phyloP scores from a whole-genome alignment of 768 basidiomycete genomes.

The Trametes punicea region DNA sequence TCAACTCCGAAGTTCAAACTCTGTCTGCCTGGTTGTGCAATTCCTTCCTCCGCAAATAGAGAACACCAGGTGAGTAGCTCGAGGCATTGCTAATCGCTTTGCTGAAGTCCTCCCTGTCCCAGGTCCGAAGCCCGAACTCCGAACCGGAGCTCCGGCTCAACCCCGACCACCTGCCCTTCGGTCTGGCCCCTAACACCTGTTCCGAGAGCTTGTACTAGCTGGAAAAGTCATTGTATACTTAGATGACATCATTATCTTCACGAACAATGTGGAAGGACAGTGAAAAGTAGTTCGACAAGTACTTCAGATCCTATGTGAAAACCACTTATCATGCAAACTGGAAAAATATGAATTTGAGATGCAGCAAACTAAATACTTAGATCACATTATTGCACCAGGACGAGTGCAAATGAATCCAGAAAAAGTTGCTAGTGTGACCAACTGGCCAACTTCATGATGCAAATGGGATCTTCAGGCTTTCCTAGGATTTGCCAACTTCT shows the following conservation, averaged over 20 bases:
- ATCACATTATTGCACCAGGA: slow-evolving; percentile 27
- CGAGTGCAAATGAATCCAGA: slow-evolving; percentile 31
- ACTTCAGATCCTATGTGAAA: slow-evolving; percentile 26
- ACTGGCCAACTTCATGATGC: slow-evolving; percentile 29
- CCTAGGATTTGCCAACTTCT: slow-evolving; percentile 33
- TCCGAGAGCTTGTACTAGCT: slow-evolving; percentile 30
- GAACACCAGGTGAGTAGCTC: too few species aligned
- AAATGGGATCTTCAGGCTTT: slow-evolving; percentile 27
- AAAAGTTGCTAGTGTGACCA: slow-evolving; percentile 31
- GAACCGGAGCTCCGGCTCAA: too few species aligned
- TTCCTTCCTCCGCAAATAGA: too few species aligned
- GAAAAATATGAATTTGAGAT: slow-evolving; percentile 37
- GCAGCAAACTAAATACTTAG: slow-evolving; percentile 30
- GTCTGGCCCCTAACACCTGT: too few species aligned
- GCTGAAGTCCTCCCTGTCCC: too few species aligned
- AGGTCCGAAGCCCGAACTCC: too few species aligned
- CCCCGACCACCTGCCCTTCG: too few species aligned
- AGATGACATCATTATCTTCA: slow-evolving; percentile 37
- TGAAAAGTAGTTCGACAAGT: slow-evolving; percentile 21
- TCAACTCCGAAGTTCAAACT: too few species aligned
- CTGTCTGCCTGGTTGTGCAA: too few species aligned
- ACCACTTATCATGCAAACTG: slow-evolving; percentile 36
- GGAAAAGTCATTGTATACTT: slow-evolving; percentile 41
- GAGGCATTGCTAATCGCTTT: too few species aligned
- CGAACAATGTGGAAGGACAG: slow-evolving; percentile 19